Evolutionary conservation across 495 filamentous ascomycete species (phyloP), one percentile per base, ranked within the genome.

Genomic region (Glonium stellatum): DNA sequence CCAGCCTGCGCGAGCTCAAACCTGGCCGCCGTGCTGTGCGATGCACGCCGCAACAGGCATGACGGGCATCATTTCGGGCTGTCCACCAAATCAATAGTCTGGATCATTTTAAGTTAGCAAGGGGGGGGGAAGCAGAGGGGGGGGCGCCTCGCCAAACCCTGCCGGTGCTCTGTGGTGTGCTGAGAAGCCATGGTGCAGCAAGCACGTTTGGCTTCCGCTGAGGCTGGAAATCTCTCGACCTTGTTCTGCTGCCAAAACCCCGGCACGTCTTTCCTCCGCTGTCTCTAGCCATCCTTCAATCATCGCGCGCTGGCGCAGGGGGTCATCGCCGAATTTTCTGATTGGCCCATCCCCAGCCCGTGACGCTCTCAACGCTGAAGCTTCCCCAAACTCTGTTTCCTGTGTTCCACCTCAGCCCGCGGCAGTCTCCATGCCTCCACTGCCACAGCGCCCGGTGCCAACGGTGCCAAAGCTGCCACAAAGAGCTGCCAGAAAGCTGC

Each of bases 91-190:
- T 67, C 60, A 58, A 58, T 67, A 64, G 54, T 61, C 49, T 34
- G 23, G 35, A 46, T 60, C 41, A 55, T 42, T 54, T 61, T 64
- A 55, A 49, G 54, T 55, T 55, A 22, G 44, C 49, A 42, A 52
- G 61, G 54, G 53, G 27, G 21, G n/a, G n/a, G n/a, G n/a, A n/a
- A n/a, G n/a, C n/a, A n/a, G n/a, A n/a, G n/a, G n/a, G n/a, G n/a
- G n/a, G n/a, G n/a, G n/a, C n/a, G 12, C 18, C 49, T 67, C 65
- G 65, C 61, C 65, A 61, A 67, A 58, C 61, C 65, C 65, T 67
- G 65, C 61, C 27, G 3, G 27, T 46, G 41, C n/a, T n/a, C n/a
- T n/a, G n/a, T n/a, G n/a, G n/a, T 63, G 63, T 59, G 55, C 57
- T 60, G 54, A 63, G 48, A 49, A n/a, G 60, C 46, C 57, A 34